Conservation (phyloP, 352 stramenopile species). For the Peronospora destructor region DNA sequence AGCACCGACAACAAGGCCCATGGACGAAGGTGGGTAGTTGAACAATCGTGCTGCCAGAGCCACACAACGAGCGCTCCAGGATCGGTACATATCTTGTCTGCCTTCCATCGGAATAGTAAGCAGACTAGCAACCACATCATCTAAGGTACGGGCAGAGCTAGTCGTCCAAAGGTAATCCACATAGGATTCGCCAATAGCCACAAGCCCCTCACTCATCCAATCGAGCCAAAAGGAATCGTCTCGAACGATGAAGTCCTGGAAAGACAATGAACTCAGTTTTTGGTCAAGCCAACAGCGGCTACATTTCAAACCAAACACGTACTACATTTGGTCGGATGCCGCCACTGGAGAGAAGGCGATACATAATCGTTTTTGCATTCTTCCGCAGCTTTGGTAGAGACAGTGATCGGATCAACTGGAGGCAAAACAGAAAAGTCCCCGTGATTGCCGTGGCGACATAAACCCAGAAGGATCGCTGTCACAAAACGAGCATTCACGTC, state of each 20-base stretch:
- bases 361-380: conserved; percentile 75
- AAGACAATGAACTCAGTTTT: conserved; percentile 2
- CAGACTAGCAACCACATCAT: conserved; percentile 64
- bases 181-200: conserved; percentile 80
- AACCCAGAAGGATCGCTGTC: conserved; percentile 71
- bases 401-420: conserved; percentile 72
- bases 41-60: conserved; percentile 66
- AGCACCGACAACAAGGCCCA: conserved; percentile 56
- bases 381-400: conserved; percentile 52
- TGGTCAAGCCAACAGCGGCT: neutral
- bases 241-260: conserved; percentile 69
- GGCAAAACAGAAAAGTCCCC: conserved; percentile 44
- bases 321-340: conserved; percentile 54
- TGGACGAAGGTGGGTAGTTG: conserved; percentile 67
- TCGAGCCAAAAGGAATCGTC: conserved; percentile 81
- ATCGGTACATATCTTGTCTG: conserved; percentile 82
- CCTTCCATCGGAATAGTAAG: conserved; percentile 79
- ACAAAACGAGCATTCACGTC: conserved; percentile 6
- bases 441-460: conserved; percentile 60
- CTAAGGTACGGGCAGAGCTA: conserved; percentile 45
- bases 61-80: conserved; percentile 71
- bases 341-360: conserved; percentile 49
- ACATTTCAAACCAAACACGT: conserved; percentile 3
- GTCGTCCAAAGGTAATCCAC: conserved; percentile 66
- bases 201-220: conserved; percentile 81